phyloP scores from a whole-genome alignment of 2,329 filamentous ascomycete species.

The Talaromyces marneffei region DNA sequence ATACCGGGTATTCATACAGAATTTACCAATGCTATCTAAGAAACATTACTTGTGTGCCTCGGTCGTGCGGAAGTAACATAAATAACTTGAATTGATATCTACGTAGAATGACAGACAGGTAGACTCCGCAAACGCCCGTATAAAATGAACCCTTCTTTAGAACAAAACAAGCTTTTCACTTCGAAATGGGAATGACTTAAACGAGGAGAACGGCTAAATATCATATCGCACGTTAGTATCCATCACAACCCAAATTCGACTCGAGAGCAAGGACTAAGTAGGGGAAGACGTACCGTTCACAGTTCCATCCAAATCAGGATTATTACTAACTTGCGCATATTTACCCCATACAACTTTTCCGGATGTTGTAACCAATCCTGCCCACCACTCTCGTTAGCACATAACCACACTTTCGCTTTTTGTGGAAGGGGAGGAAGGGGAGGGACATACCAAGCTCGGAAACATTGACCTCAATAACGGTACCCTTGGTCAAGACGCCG shows the following conservation, averaged over 20 bases:
- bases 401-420: background rate
- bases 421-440: background rate
- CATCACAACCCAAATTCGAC: background rate
- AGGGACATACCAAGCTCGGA: conserved; percentile 56
- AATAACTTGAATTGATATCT: background rate
- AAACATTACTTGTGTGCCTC: no score
- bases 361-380: conserved; percentile 76
- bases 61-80: background rate
- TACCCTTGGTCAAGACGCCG: conserved; percentile 82
- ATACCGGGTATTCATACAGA: background rate
- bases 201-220: conserved; percentile 12
- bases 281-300: conserved; percentile 44
- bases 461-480: conserved; percentile 85
- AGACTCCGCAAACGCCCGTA: background rate
- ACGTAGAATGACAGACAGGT: background rate
- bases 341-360: conserved; percentile 93
- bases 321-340: conserved; percentile 63
- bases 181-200: background rate
- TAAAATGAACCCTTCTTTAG: background rate
- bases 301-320: conserved; percentile 56
- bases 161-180: background rate
- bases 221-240: background rate
- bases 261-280: no score
- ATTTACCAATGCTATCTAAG: no score
- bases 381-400: background rate